A percentile compares a stretch with the other conserved stretches of the same genome.
These are phyloP conservation scores for Tuber indicum DNA, from an alignment of 495 filamentous ascomycete species.

Conservation along the genomic window DNA sequence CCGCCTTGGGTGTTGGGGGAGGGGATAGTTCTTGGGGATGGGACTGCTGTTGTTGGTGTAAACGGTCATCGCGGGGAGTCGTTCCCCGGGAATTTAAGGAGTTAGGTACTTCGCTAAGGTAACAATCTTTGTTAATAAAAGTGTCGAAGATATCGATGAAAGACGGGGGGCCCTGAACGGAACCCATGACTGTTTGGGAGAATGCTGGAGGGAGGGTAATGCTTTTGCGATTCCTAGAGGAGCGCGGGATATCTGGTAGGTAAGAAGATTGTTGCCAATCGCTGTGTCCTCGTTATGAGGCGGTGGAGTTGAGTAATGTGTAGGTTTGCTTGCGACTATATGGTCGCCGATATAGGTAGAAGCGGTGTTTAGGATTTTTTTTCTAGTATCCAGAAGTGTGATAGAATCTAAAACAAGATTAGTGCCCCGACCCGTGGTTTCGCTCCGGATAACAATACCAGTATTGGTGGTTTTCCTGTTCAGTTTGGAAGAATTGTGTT, in stretches of 20 bases:
- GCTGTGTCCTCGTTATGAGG: background rate
- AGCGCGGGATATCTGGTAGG: too few relatives aligned
- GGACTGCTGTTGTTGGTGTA: background rate
- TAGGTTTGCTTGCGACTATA: background rate
- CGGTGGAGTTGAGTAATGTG: background rate
- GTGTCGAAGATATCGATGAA: background rate
- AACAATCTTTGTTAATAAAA: background rate
- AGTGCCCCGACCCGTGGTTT: background rate
- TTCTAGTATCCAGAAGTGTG: background rate
- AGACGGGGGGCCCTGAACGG: background rate
- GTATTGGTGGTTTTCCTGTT: background rate
- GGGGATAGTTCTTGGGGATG: background rate
- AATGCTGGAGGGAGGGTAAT: background rate
- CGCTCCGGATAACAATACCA: background rate
- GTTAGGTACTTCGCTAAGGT: background rate
- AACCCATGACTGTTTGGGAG: background rate
- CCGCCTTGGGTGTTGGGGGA: background rate
- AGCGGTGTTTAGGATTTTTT: background rate
- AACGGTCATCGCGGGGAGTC: background rate
- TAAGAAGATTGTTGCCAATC: background rate
- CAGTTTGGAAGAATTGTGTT: fast-evolving
- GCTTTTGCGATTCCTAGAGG: background rate
- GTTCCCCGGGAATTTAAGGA: background rate
- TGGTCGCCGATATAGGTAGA: background rate
- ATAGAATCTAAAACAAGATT: background rate